Evolutionary conservation across 2,329 filamentous ascomycete genomes (phyloP), one percentile per base, ranked within the genome.

Genomic region (Cladosporium sp.): DNA sequence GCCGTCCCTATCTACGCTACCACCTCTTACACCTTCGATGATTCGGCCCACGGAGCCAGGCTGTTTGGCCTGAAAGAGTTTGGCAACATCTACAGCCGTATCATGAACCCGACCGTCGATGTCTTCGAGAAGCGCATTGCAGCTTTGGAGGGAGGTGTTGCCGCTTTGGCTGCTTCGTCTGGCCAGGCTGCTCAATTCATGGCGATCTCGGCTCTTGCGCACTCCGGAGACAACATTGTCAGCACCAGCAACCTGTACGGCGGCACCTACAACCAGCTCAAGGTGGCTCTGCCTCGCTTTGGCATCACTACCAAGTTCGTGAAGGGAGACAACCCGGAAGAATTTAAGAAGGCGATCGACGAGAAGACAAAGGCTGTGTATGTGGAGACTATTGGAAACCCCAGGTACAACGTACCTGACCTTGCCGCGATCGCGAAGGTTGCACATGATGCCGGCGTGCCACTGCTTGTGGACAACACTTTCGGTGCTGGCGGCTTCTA

Each of bases 1-100:
- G 95, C 94, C 57, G 93, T 97, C 10, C 95, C 95, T 64, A 98
- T 99, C 77, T 98, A 98, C 78, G 93, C 94, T 15, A 93, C 93
- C 5, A 94, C 77, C 90, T 97, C 92, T 75, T 99, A 84, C 80
- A 88, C 88, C 63, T 99, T 99, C 87, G 90, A 98, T 87, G 92
- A 98, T 83, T 97, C 92, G 61, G 94, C 93, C 59, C 95, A 98
- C 76, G 95, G 92, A 68, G 95, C 95, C 65, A 89, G 93, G 78
- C 89, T 99, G 51, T 99, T 99, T 77, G 92, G 92, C 77, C 91
- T 99, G 79, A 96, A 98, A 83, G 93, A 98, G 81, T 91, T 92
- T 74, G 95, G 93, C 80, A 98, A 98, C 82, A 96, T 98, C 79
- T 99, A 99, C 85, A 95, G 90, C 78, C 92, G 95, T 70, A 93